A percentile compares a stretch with the other conserved stretches of the same genome.
phyloP scores from a whole-genome alignment of 2,329 filamentous ascomycete species.

The Xylariaceae sp. region DNA sequence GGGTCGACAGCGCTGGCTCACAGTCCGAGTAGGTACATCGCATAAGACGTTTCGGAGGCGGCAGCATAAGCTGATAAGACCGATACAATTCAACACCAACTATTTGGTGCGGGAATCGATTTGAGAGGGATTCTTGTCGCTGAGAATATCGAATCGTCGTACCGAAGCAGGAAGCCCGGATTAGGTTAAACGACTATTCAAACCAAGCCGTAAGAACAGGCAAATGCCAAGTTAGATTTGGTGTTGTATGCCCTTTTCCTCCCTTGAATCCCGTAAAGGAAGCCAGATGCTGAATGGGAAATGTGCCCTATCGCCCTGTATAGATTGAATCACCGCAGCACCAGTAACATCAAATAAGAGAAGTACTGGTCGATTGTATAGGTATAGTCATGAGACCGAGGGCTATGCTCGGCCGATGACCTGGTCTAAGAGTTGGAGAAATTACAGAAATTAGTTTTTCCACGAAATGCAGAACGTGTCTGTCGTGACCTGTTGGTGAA shows the following conservation, averaged over 20 bases:
- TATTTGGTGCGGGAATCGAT: background rate
- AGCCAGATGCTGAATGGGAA: background rate
- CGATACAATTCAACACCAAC: constrained; percentile 2
- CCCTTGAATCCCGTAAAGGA: background rate
- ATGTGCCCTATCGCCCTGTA: background rate
- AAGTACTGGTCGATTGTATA: constrained; percentile 3
- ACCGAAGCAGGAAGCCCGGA: background rate
- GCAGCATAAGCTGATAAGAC: constrained; percentile 16
- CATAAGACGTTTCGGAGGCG: constrained; percentile 24
- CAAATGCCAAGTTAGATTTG: background rate
- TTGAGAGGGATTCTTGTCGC: background rate
- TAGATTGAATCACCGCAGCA: constrained; percentile 4
- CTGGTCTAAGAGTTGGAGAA: background rate
- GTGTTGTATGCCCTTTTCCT: background rate
- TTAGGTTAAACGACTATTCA: background rate
- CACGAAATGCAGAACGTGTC: background rate
- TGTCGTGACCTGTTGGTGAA: background rate
- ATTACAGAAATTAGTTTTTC: background rate
- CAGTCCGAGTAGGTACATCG: constrained; percentile 36
- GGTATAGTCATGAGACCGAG: constrained; percentile 9
- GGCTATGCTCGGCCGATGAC: background rate
- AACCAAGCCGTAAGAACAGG: background rate
- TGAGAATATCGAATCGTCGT: background rate
- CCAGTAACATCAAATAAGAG: constrained; percentile 4
- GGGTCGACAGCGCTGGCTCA: constrained; percentile 36